Percentiles rank a stretch among this genome's conserved stretches.
phyloP scores from a whole-genome alignment of 495 filamentous ascomycete species.

The Evernia prunastri region DNA sequence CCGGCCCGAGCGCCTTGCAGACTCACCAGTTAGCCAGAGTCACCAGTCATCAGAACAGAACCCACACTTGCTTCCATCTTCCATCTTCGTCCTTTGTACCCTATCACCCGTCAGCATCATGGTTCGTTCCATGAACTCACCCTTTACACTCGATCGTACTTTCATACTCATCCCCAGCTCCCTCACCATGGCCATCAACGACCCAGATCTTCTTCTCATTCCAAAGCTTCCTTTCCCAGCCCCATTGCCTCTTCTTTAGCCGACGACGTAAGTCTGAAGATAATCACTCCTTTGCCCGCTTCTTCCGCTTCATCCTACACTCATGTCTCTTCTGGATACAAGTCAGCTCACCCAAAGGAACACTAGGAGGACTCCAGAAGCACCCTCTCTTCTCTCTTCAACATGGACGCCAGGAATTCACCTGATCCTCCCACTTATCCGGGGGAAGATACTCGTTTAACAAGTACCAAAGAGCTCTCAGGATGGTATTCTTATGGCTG shows the following conservation, averaged over 20 bases:
- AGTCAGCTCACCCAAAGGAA: neutral
- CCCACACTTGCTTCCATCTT: too few species aligned
- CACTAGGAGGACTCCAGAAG: conserved; percentile 21
- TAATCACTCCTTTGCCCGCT: neutral
- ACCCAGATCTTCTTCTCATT: conserved; percentile 9
- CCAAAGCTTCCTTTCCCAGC: conserved; percentile 27
- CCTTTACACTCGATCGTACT: neutral
- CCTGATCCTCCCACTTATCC: conserved; percentile 47
- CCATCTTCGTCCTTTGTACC: neutral
- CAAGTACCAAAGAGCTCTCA: conserved; percentile 76
- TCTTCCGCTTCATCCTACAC: neutral
- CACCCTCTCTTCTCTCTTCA: conserved; percentile 13
- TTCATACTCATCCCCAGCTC: conserved; percentile 26
- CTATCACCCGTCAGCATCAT: conserved; percentile 3
- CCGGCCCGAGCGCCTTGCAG: conserved; percentile 4
- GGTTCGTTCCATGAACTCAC: conserved; percentile 10
- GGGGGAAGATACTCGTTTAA: conserved; percentile 81
- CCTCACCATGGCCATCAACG: conserved; percentile 27
- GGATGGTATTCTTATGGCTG: conserved; percentile 97
- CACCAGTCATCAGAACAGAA: too few species aligned
- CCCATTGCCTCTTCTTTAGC: conserved; percentile 32
- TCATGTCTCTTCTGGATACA: neutral
- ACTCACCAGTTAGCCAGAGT: too few species aligned
- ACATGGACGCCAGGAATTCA: conserved; percentile 25
- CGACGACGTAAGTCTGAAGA: conserved; percentile 26